phyloP scores from a whole-genome alignment of 139 green algal genomes.

The Chlamydomonas sp. region DNA sequence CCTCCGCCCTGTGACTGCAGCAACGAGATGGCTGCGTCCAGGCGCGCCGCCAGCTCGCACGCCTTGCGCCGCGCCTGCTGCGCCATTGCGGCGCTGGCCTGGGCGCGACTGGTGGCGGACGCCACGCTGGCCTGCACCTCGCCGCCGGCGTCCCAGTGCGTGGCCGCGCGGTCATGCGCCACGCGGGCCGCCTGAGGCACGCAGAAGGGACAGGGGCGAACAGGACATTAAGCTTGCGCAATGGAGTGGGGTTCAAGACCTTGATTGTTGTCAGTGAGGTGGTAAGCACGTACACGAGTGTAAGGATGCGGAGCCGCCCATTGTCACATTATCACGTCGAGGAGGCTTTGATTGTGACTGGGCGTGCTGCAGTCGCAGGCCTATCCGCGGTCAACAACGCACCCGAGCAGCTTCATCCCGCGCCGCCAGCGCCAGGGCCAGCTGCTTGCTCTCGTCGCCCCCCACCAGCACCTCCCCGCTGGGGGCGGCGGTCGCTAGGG shows the following conservation, averaged over 20 bases:
- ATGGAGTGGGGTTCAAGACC: no score
- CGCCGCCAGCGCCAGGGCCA: conserved; percentile 48
- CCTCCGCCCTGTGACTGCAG: conserved; percentile 18
- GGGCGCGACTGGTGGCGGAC: conserved; percentile 24
- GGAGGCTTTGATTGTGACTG: no score
- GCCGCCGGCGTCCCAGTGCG: conserved; percentile 56
- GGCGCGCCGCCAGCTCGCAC: conserved; percentile 44
- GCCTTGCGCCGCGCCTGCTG: conserved; percentile 48
- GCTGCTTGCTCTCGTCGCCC: conserved; percentile 10
- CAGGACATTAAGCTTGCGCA: no score
- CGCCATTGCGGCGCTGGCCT: conserved; percentile 37
- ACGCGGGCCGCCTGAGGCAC: no score
- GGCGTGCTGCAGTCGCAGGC: not conserved
- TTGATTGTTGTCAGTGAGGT: no score
- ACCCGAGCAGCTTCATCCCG: conserved; percentile 40
- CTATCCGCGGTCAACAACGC: not conserved
- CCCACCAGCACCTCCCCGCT: not conserved
- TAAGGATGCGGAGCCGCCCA: no score
- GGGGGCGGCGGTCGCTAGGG: not conserved
- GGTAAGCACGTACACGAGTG: no score
- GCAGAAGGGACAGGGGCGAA: no score
- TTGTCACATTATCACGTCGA: no score
- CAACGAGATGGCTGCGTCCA: conserved; percentile 50
- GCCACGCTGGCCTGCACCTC: conserved; percentile 48
- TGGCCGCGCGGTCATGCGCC: not conserved